Evolutionary conservation across 352 stramenopile genomes (phyloP).

Genomic region (Pseudoperonospora humuli): DNA sequence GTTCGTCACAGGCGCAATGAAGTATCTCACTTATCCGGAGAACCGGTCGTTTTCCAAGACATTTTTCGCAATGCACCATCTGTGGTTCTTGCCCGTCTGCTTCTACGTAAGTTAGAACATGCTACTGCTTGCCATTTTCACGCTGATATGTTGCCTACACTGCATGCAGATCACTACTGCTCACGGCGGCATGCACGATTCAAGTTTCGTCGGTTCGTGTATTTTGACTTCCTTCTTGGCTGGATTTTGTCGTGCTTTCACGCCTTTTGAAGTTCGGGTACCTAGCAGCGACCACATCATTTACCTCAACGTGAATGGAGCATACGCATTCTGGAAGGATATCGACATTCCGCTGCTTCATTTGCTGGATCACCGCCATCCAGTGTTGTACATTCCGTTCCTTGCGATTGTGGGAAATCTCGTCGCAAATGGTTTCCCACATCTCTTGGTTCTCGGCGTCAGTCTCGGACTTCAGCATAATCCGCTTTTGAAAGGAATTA

Average conservation of each 20-base stretch:
- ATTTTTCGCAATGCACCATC: constrained; percentile 75
- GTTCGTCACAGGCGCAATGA: constrained; percentile 85
- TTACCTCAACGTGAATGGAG: constrained; percentile 78
- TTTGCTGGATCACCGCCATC: constrained; percentile 60
- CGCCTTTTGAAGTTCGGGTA: constrained; percentile 63
- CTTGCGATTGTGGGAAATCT: constrained; percentile 56
- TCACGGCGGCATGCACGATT: constrained; percentile 64
- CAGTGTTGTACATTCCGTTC: constrained; percentile 64
- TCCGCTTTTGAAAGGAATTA: constrained; percentile 33
- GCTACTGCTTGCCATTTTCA: not conserved
- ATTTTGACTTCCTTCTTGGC: constrained; percentile 57
- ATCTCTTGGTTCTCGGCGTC: constrained; percentile 56
- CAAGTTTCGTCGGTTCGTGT: constrained; percentile 54
- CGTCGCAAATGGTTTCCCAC: constrained; percentile 59
- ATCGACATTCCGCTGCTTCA: constrained; percentile 68
- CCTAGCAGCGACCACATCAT: constrained; percentile 55
- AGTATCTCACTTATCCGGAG: constrained; percentile 84
- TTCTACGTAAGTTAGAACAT: constrained; percentile 43
- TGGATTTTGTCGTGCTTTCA: constrained; percentile 42
- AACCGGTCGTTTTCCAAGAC: constrained; percentile 76
- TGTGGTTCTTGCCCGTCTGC: constrained; percentile 80
- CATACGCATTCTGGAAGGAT: constrained; percentile 80
- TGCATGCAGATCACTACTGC: constrained; percentile 44
- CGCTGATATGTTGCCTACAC: not conserved
- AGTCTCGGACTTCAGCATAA: constrained; percentile 49